These are phyloP conservation scores for Fusarium hostae DNA, from an alignment of 2,329 filamentous ascomycete genomes.

Conservation along the genomic window DNA sequence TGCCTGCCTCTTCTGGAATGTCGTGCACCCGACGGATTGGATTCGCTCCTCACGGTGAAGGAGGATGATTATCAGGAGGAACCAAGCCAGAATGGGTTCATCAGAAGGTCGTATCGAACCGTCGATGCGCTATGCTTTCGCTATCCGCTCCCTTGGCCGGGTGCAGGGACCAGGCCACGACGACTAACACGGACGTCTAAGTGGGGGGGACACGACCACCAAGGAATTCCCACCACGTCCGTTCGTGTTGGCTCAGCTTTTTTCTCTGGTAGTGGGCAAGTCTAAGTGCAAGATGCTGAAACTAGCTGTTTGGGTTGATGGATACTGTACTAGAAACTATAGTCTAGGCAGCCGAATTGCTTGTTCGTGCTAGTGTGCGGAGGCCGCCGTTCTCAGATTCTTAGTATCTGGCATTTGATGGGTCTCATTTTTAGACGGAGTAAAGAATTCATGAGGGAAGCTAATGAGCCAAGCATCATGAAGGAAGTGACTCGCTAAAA, in stretches of 20 bases:
- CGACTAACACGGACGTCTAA: slow-evolving; percentile 11
- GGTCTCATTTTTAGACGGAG: neutral
- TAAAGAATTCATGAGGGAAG: neutral
- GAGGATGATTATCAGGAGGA: slow-evolving; percentile 22
- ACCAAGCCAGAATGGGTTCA: slow-evolving; percentile 31
- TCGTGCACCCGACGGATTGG: slow-evolving; percentile 29
- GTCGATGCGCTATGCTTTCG: slow-evolving; percentile 13
- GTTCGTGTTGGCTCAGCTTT: slow-evolving; percentile 3
- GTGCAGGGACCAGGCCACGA: slow-evolving; percentile 32
- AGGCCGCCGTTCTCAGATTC: neutral
- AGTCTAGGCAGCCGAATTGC: slow-evolving; percentile 15
- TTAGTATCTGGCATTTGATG: slow-evolving; percentile 15
- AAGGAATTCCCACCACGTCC: neutral
- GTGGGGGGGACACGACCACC: slow-evolving; percentile 14
- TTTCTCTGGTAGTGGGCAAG: neutral
- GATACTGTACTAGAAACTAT: neutral
- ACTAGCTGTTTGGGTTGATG: slow-evolving; percentile 5
- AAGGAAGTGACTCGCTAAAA: slow-evolving; percentile 4
- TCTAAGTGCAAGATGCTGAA: slow-evolving; percentile 5
- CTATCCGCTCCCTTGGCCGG: slow-evolving; percentile 23
- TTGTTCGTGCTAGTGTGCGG: slow-evolving; percentile 1
- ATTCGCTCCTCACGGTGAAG: slow-evolving; percentile 12
- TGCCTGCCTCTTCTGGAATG: slow-evolving; percentile 22
- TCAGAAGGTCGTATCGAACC: slow-evolving; percentile 18
- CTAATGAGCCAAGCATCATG: neutral